These are phyloP conservation scores for Primulina eburnea DNA, from an alignment of 257 asterid genomes.

Conservation along the genomic window DNA sequence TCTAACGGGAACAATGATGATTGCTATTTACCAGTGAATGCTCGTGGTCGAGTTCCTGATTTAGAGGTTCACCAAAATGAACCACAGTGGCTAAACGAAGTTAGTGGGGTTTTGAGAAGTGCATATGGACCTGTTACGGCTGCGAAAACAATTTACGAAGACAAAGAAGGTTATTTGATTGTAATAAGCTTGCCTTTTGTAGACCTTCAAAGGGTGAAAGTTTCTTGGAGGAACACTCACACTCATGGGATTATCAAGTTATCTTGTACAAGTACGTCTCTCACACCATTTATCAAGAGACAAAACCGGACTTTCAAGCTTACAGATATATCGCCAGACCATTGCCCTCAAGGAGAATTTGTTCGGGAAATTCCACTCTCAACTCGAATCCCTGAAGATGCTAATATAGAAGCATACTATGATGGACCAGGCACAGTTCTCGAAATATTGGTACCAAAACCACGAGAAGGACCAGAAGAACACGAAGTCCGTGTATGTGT, in stretches of 20 bases:
- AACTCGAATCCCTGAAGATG: constrained; percentile 50
- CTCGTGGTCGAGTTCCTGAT: constrained; percentile 39
- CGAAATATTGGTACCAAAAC: constrained; percentile 48
- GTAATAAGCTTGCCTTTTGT: constrained; percentile 59
- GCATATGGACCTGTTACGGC: constrained; percentile 69
- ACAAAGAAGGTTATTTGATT: constrained; percentile 65
- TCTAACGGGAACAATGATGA: constrained; percentile 47
- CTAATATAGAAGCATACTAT: constrained; percentile 47
- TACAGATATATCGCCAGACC: constrained; percentile 39
- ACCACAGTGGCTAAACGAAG: constrained; percentile 60
- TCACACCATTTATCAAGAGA: constrained; percentile 40
- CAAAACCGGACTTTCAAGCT: constrained; percentile 47
- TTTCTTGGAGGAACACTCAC: constrained; percentile 64
- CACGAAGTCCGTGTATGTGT: constrained; percentile 52
- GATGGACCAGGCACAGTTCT: constrained; percentile 39
- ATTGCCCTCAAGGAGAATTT: constrained; percentile 53
- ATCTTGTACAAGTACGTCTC: constrained; percentile 37
- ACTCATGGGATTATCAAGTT: constrained; percentile 44
- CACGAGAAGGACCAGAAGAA: constrained; percentile 42
- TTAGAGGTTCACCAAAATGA: constrained; percentile 44
- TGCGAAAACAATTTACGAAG: constrained; percentile 69
- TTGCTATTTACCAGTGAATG: constrained; percentile 34
- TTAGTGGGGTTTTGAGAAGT: constrained; percentile 54
- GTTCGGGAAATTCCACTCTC: constrained; percentile 44
- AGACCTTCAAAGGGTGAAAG: constrained; percentile 64